phyloP scores from a whole-genome alignment of 257 asterid species.

The Gardenia jasminoides region DNA sequence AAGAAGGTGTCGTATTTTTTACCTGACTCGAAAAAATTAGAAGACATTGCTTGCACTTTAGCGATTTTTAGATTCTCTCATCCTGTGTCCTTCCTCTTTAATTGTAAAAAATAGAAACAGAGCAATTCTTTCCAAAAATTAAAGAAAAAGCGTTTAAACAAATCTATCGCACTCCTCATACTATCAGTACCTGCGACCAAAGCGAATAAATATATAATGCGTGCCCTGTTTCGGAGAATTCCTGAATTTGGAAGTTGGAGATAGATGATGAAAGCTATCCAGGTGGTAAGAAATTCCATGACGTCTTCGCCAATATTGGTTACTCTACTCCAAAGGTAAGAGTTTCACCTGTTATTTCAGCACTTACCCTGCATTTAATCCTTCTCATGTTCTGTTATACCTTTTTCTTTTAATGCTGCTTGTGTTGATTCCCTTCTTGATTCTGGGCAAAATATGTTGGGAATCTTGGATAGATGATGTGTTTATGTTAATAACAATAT shows the following conservation, averaged over 20 bases:
- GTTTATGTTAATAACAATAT: no score
- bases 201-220: background rate
- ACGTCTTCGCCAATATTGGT: background rate
- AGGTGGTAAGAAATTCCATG: background rate
- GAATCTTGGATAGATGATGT: background rate
- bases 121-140: background rate
- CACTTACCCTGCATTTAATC: background rate
- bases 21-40: background rate
- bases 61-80: background rate
- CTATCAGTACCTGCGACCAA: background rate
- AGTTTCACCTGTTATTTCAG: background rate
- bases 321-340: background rate
- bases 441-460: background rate
- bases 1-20: background rate
- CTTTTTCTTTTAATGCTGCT: background rate
- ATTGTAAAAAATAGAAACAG: background rate
- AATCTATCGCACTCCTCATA: no score
- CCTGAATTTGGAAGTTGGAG: background rate
- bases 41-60: background rate
- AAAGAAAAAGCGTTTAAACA: background rate
- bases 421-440: background rate
- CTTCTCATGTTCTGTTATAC: background rate
- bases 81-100: background rate
- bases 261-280: background rate
- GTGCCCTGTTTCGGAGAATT: background rate